phyloP scores from a whole-genome alignment of 768 basidiomycete genomes.

The Panellus pusillus region DNA sequence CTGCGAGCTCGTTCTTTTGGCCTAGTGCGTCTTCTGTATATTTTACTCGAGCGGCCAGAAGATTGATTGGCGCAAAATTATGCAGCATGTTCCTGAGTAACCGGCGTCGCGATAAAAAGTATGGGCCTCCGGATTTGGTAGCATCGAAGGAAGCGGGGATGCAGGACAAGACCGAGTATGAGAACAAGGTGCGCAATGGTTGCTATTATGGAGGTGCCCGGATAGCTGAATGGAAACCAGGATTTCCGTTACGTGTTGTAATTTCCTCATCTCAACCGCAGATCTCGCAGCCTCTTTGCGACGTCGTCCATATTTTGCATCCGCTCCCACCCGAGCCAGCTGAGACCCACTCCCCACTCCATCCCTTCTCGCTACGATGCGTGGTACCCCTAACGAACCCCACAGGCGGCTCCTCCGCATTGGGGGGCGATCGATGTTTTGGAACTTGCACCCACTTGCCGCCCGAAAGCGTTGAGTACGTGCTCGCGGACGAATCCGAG shows the following conservation, averaged over 20 bases:
- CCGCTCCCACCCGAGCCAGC: neutral
- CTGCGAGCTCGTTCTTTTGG: slow-evolving; percentile 16
- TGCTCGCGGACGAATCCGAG: neutral
- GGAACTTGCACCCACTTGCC: slow-evolving; percentile 5
- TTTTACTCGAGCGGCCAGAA: too few relatives aligned
- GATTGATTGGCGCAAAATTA: too few relatives aligned
- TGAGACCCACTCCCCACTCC: slow-evolving; percentile 20
- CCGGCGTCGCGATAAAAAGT: slow-evolving; percentile 15
- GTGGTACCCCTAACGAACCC: slow-evolving; percentile 8
- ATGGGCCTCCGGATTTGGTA: slow-evolving; percentile 17
- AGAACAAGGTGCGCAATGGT: slow-evolving; percentile 16
- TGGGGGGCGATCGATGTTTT: too few relatives aligned
- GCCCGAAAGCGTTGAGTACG: slow-evolving; percentile 11
- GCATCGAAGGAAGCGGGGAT: slow-evolving; percentile 23
- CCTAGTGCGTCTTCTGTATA: slow-evolving; percentile 7
- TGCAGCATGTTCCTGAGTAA: slow-evolving; percentile 16
- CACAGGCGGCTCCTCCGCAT: neutral
- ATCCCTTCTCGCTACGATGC: slow-evolving; percentile 15
- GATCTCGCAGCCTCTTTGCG: slow-evolving; percentile 4
- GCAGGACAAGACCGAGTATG: slow-evolving; percentile 25
- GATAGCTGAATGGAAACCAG: neutral
- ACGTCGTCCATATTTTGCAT: slow-evolving; percentile 18
- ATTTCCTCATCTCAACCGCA: slow-evolving; percentile 2
- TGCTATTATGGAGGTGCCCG: neutral
- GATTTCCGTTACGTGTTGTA: neutral